Evolutionary conservation across 306 rosid genomes (phyloP).

Genomic region (Acacia acuminata): DNA sequence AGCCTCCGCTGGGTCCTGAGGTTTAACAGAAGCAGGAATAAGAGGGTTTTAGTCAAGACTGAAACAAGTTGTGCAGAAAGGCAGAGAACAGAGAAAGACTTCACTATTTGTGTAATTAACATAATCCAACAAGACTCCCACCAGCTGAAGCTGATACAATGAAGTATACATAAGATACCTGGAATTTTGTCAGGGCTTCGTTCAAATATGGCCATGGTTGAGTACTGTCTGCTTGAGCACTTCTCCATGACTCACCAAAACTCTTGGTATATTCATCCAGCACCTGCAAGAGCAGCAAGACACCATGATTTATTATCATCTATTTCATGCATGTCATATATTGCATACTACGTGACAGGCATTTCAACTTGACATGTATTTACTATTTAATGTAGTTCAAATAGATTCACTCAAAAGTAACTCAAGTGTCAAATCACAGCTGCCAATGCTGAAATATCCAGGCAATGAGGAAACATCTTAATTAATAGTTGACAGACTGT

Average conservation of each 20-base stretch:
- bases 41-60: constrained; percentile 1
- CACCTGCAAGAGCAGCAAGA: constrained; percentile 33
- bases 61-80: neutral
- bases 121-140: constrained; percentile 1
- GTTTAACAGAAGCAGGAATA: constrained; percentile 16
- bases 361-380: neutral
- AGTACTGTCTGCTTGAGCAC: constrained; percentile 50
- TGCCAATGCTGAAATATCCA: neutral
- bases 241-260: constrained; percentile 90
- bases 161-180: constrained; percentile 46
- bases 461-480: neutral
- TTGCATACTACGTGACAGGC: neutral
- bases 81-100: neutral
- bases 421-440: neutral
- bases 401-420: neutral
- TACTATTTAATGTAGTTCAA: neutral
- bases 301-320: neutral
- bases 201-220: constrained; percentile 89
- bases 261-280: constrained; percentile 78
- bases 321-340: neutral
- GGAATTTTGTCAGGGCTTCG: constrained; percentile 76
- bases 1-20: constrained; percentile 97
- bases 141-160: constrained; percentile 18
- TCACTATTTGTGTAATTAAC: neutral
- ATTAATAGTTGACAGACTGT: neutral